Evolutionary conservation across 352 stramenopile species (phyloP), one percentile per base, ranked within the genome.

Genomic region (Pythium dissimile): DNA sequence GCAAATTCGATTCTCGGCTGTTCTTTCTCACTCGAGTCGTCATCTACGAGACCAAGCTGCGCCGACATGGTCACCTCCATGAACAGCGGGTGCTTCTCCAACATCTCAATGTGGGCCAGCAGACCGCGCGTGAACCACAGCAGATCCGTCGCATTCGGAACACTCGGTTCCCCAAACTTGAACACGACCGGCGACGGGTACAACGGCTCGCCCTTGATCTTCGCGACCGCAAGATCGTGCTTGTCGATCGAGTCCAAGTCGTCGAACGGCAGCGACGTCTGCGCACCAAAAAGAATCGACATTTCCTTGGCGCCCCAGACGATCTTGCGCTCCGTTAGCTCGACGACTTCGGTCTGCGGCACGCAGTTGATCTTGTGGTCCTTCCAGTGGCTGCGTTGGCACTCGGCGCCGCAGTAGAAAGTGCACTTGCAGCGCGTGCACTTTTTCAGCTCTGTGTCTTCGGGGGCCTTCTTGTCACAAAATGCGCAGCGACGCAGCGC

Each of bases 401-500:
- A 92, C 42, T 73, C 60, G 3, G 73, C 78, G 27, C 83, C 74
- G 51, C 82, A 92, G 79, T 94, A 94, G 37, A 94, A 94, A 24
- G 72, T 81, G 64, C 78, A 94, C 60, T 91, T 84, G 72, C 84
- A 94, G 1, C 82, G 84, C 34, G 84, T 94, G 57, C 84, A 94
- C 21, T 81, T 81, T 55, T 88, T 91, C 0, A 94, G 69, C 54
- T 94, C 82, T 0, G 69, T 66, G 3, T 57, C 74, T 1, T 71
- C 53, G 5, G 61, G 68, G 4, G 80, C 81, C 38, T 87, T 88
- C 62, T 90, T 92, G 64, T 94, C 84, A 38, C 84, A 94, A 38
- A 76, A 77, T 10, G 68, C 81, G 58, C 84, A 94, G 32, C 81
- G 77, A 53, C 84, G 84, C 46, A 94, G 48, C 31, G 73, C 66